These are phyloP conservation scores for Peribolospora baueri DNA, from an alignment of 768 basidiomycete genomes.

Conservation along the genomic window DNA sequence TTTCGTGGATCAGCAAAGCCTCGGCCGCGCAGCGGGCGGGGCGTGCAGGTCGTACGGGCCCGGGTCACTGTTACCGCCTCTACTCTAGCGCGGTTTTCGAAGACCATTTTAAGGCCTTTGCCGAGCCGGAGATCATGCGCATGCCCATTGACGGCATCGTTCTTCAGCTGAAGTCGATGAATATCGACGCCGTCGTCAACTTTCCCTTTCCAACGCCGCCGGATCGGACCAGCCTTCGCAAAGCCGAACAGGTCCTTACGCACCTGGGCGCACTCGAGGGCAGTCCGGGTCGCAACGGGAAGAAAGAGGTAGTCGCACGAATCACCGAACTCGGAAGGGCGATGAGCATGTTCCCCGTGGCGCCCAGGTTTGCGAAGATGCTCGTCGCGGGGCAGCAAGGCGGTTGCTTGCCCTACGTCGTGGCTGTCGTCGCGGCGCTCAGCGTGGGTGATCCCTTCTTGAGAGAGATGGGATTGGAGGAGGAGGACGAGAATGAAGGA, in stretches of 20 bases:
- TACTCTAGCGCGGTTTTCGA: slow-evolving; percentile 91
- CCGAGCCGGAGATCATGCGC: slow-evolving; percentile 73
- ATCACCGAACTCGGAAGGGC: slow-evolving; percentile 75
- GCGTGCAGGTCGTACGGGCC: slow-evolving; percentile 88
- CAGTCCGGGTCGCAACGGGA: neutral
- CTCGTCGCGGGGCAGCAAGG: slow-evolving; percentile 63
- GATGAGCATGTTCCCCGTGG: slow-evolving; percentile 82
- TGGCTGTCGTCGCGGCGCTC: slow-evolving; percentile 68
- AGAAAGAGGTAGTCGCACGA: slow-evolving; percentile 26
- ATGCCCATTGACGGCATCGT: slow-evolving; percentile 94
- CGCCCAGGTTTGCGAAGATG: slow-evolving; percentile 90
- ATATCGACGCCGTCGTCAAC: slow-evolving; percentile 83
- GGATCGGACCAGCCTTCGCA: slow-evolving; percentile 43
- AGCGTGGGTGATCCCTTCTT: slow-evolving; percentile 92
- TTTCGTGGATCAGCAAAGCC: slow-evolving; percentile 85
- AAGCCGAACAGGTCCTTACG: slow-evolving; percentile 55
- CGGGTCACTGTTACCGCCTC: slow-evolving; percentile 90
- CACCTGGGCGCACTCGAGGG: slow-evolving; percentile 55
- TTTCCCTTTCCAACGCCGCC: slow-evolving; percentile 98
- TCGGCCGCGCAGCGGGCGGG: slow-evolving; percentile 84
- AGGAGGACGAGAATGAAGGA: slow-evolving; percentile 27
- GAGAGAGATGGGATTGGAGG: slow-evolving; percentile 35
- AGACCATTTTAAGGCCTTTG: slow-evolving; percentile 66
- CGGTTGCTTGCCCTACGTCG: slow-evolving; percentile 71
- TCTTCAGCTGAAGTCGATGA: slow-evolving; percentile 97